Conservation (phyloP, 2,329 filamentous ascomycete genomes). For the Cladosporium phlei region DNA sequence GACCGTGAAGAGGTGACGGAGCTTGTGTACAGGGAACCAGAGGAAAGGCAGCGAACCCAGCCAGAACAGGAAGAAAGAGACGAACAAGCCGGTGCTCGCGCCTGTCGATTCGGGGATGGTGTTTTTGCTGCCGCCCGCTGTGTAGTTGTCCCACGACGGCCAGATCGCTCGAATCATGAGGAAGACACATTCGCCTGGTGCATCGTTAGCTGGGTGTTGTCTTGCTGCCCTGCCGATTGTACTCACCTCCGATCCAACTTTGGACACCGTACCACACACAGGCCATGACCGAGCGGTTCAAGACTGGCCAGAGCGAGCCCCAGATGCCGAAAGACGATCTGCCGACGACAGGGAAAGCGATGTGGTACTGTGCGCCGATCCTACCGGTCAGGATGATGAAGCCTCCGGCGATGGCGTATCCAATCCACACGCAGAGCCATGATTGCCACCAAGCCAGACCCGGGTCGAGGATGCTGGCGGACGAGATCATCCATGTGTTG, state of each 20-base stretch:
- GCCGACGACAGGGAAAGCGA: slow-evolving; percentile 53
- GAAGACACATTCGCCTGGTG: slow-evolving; percentile 60
- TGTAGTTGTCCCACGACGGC: slow-evolving; percentile 48
- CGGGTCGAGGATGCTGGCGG: slow-evolving; percentile 49
- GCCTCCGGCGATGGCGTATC: slow-evolving; percentile 29
- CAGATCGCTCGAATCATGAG: slow-evolving; percentile 86
- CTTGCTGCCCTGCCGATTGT: too few species aligned
- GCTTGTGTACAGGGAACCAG: slow-evolving; percentile 84
- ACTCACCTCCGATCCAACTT: slow-evolving; percentile 70
- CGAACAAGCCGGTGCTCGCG: slow-evolving; percentile 69
- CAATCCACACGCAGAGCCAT: slow-evolving; percentile 63
- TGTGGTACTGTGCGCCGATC: slow-evolving; percentile 48
- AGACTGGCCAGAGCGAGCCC: slow-evolving; percentile 82
- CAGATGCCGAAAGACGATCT: slow-evolving; percentile 64
- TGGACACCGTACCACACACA: slow-evolving; percentile 88
- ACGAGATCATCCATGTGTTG: slow-evolving; percentile 43
- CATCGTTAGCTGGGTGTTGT: not conserved
- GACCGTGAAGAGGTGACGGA: slow-evolving; percentile 87
- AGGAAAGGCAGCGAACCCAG: slow-evolving; percentile 72
- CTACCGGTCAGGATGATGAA: slow-evolving; percentile 37
- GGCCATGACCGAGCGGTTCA: slow-evolving; percentile 83
- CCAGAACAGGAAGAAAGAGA: slow-evolving; percentile 87
- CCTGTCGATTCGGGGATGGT: slow-evolving; percentile 60
- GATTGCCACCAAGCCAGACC: slow-evolving; percentile 39
- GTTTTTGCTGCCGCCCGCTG: slow-evolving; percentile 52